Base-by-base conservation (phyloP, 768 basidiomycete genomes). In the Dictyophora rubrovolvata region DNA sequence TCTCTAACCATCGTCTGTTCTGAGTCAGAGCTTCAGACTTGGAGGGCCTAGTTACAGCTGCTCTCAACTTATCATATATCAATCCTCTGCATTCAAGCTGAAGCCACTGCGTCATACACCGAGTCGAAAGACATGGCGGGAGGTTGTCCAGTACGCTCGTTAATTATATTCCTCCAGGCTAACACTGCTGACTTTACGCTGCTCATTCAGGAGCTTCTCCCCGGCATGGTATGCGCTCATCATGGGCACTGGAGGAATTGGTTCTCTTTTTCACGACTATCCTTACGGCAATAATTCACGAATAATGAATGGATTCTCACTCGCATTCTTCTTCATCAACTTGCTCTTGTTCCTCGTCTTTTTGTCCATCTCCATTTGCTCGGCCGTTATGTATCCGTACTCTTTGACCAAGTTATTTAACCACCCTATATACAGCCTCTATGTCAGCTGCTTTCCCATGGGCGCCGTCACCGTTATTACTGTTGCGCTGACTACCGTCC, bases 211-310 rank as follows among this genome's bases (percentile, higher is more conserved):
- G 42, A 48, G 59, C 22, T 62, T 62, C 42, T 49, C 61, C 16
- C 61, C 61, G 8, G 56, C 59, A 48, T 62, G 61, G 61, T 60
- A 54, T 42, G 52, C 57, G n/a, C 46, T 62, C 61, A 62, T 48
- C 17, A 62, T 62, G 61, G 61, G 61, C 2, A 59, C 59, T 5
- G 61, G 58, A 16, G 56, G 56, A 12, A 50, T 62, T 22, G 55
- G 58, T 37, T 22, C 59, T 5, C 20, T 62, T 20, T 52, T 60
- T 17, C 52, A 59, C 52, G 28, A 18, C 23, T 59, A 48, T 48
- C 61, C 61, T 4, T 62, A 60, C n/a, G 53, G 54, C 10, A 23
- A 42, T 17, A 34, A 60, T n/a, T 23, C 46, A 20, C 28, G 20
- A 20, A 46, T 55, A 22, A 53, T 62, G 58, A 51, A 55, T 36